A percentile compares a stretch with the other conserved stretches of the same genome.
phyloP scores from a whole-genome alignment of 2,329 filamentous ascomycete species.

The Fusarium papillatum region DNA sequence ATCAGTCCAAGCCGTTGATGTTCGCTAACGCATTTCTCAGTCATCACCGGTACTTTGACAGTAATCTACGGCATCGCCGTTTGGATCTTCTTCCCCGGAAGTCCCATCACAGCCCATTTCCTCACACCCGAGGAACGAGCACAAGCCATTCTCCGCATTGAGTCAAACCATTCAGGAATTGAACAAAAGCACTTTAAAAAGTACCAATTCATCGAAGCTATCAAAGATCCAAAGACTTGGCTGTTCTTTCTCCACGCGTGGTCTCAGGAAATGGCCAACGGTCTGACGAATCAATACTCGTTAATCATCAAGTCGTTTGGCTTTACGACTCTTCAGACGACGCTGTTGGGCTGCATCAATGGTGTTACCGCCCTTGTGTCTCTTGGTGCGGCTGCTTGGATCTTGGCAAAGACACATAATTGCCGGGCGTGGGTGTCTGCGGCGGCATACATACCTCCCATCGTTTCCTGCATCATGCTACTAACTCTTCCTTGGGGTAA shows the following conservation, averaged over 20 bases:
- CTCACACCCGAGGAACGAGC: slow-evolving; percentile 8
- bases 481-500: background rate
- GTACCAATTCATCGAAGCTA: slow-evolving; percentile 19
- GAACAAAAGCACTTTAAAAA: slow-evolving; percentile 15
- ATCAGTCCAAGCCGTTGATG: no score
- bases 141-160: background rate
- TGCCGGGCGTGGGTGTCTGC: background rate
- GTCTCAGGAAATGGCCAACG: slow-evolving; percentile 10
- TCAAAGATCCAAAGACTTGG: slow-evolving; percentile 19
- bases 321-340: slow-evolving; percentile 53
- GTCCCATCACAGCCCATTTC: slow-evolving; percentile 2
- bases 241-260: slow-evolving; percentile 7
- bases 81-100: background rate
- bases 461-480: background rate
- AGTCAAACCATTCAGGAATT: slow-evolving; percentile 1
- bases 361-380: background rate
- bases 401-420: background rate
- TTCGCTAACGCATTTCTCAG: background rate
- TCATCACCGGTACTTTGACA: background rate
- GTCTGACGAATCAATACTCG: slow-evolving; percentile 5
- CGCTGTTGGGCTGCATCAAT: slow-evolving; percentile 34
- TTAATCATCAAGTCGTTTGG: slow-evolving; percentile 59
- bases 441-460: background rate
- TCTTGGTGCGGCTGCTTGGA: background rate
- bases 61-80: background rate